These are phyloP conservation scores for Dactylellina leptospora DNA, from an alignment of 2,329 filamentous ascomycete genomes.

Conservation along the genomic window DNA sequence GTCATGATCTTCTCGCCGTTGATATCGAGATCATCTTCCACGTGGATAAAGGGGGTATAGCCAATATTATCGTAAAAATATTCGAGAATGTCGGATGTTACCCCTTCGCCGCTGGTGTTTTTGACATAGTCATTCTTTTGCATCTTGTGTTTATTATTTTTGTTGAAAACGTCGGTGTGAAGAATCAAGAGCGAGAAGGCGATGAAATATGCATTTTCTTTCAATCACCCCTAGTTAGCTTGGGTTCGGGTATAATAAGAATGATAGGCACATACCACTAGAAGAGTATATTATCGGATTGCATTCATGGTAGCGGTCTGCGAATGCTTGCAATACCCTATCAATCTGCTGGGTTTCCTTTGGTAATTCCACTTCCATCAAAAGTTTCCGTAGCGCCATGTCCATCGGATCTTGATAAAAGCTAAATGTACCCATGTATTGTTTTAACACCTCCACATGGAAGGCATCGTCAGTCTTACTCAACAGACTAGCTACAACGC, in stretches of 20 bases:
- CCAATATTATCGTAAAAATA: constrained; percentile 99
- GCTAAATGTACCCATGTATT: constrained; percentile 92
- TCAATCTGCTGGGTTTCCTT: constrained; percentile 99
- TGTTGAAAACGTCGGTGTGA: constrained; percentile 99
- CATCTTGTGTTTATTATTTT: constrained; percentile 99
- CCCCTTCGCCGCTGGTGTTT: constrained; percentile 88
- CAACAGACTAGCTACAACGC: constrained; percentile 82
- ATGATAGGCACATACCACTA: constrained; percentile 64
- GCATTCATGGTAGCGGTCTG: constrained; percentile 96
- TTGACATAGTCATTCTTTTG: constrained; percentile 94
- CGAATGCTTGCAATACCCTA: constrained; percentile 89
- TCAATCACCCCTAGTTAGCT: constrained; percentile 47
- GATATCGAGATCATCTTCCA: constrained; percentile 87
- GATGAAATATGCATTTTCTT: constrained; percentile 95
- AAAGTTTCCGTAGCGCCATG: constrained; percentile 90
- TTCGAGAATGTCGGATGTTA: constrained; percentile 91
- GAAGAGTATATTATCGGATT: constrained; percentile 94
- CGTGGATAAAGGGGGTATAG: constrained; percentile 97
- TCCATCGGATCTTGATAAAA: constrained; percentile 98
- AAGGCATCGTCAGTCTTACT: constrained; percentile 89
- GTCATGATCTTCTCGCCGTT: constrained; percentile 76
- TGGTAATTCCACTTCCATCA: constrained; percentile 95
- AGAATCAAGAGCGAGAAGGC: constrained; percentile 95
- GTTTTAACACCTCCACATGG: constrained; percentile 81
- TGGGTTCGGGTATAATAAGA: background rate